phyloP scores from a whole-genome alignment of 1,284 basidiomycete species.

The Meira miltonrushii region DNA sequence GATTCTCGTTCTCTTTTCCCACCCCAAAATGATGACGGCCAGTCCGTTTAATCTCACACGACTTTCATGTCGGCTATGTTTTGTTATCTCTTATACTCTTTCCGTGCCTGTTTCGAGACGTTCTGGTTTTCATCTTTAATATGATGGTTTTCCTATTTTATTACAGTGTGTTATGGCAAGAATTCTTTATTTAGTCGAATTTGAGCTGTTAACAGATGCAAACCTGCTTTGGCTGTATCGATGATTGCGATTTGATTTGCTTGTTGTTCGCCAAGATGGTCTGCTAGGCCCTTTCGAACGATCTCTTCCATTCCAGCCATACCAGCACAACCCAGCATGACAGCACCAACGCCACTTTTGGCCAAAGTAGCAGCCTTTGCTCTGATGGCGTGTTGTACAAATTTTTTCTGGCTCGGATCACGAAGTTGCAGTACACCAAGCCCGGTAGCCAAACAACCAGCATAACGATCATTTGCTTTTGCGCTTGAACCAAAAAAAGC shows the following conservation, averaged over 20 bases:
- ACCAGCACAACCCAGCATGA: conserved; percentile 40
- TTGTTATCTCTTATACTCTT: not conserved
- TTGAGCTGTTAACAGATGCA: conserved; percentile 66
- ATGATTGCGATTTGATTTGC: conserved; percentile 53
- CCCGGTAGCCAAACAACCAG: conserved; percentile 25
- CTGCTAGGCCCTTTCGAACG: conserved; percentile 18
- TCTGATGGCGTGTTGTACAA: conserved; percentile 22
- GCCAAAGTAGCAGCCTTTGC: conserved; percentile 18
- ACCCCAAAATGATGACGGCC: conserved; percentile 2
- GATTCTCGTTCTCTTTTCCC: not conserved
- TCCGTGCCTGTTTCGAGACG: not conserved
- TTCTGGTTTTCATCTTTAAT: not conserved
- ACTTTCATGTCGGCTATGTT: not conserved
- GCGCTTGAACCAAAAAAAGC: conserved; percentile 20
- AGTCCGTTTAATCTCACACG: not conserved
- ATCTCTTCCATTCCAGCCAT: conserved; percentile 35
- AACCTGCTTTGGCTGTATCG: conserved; percentile 63
- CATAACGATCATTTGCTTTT: conserved; percentile 23
- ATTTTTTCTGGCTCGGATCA: conserved; percentile 12
- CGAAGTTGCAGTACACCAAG: conserved; percentile 34
- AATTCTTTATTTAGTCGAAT: conserved; percentile 62
- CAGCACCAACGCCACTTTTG: conserved; percentile 26
- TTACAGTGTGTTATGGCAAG: not conserved
- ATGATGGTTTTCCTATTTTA: not conserved
- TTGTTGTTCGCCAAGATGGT: conserved; percentile 1